Conservation (phyloP, 352 stramenopile genomes). For the Phytopythium kandeliae region DNA sequence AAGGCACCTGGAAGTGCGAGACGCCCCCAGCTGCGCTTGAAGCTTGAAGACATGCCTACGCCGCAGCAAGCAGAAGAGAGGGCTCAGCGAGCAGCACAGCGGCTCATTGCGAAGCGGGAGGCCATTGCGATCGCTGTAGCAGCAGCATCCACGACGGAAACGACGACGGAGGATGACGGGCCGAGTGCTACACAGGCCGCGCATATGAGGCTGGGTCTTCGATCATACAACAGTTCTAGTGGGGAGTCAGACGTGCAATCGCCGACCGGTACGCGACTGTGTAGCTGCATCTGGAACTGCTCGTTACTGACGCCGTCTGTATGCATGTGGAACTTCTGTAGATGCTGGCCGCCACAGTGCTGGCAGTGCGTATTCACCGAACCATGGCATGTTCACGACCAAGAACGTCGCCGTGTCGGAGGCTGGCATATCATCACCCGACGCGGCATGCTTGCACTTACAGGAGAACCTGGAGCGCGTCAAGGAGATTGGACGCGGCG, state of each 20-base stretch:
- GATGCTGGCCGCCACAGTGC: constrained; percentile 52
- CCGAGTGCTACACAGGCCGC: constrained; percentile 62
- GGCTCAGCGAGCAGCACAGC: constrained; percentile 64
- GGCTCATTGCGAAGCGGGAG: constrained; percentile 69
- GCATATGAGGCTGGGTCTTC: constrained; percentile 63
- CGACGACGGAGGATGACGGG: constrained; percentile 7
- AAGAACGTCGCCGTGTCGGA: constrained; percentile 81
- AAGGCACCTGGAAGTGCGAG: constrained; percentile 23
- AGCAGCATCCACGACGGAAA: constrained; percentile 11
- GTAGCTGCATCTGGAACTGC: not conserved
- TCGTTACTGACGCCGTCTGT: constrained; percentile 9
- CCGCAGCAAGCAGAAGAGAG: constrained; percentile 78
- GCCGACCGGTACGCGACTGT: constrained; percentile 39
- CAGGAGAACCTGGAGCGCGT: constrained; percentile 83
- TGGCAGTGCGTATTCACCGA: constrained; percentile 82
- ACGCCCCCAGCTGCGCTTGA: constrained; percentile 61
- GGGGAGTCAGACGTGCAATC: constrained; percentile 65
- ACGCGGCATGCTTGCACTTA: constrained; percentile 66
- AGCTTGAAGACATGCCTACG: constrained; percentile 85
- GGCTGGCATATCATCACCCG: constrained; percentile 78
- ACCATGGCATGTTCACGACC: constrained; percentile 85
- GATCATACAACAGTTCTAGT: constrained; percentile 53
- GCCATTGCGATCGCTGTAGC: constrained; percentile 51
- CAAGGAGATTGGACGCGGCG: constrained; percentile 68
- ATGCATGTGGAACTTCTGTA: constrained; percentile 8